Base-by-base conservation (phyloP, 1,284 basidiomycete species). In the Wolfiporia cocos region DNA sequence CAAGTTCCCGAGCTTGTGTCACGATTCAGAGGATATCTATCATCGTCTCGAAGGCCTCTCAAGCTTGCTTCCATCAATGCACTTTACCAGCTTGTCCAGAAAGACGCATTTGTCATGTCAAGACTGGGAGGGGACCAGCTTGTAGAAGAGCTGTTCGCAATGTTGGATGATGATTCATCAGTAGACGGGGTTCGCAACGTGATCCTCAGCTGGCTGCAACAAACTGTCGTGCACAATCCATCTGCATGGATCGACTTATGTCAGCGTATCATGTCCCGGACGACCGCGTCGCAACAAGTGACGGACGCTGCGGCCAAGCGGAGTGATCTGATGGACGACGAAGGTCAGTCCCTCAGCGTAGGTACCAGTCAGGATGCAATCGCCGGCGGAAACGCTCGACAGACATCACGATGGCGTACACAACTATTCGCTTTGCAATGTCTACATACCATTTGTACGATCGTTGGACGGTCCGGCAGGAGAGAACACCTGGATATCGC, bases 241-340 rank as follows among this genome's bases (percentile, higher is more conserved):
- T 92, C 86, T 0, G 94, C 93, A 1, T 99, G 96, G 96, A 96
- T 99, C 48, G 93, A 96, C 57, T 71, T 99, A 1, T 99, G 95
- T 58, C 93, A 98, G 62, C 74, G 92, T 24, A 98, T 99, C 63
- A 96, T 98, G 90, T 83, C 87, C 4, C 73, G 85, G 7, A 89
- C 87, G 14, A 91, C 86, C 12, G 86, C 85, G 2, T 81, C 85
- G 4, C 87, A 91, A 52, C 85, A 81, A 49, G 78, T 79, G 9
- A 73, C 73, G 0, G 76, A 86, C 46, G 76, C 78, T 7, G 72
- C 76, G 0, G 65, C 66, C 2, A 71, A 74, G 28, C 51, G 55
- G 7, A 61, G 60, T n/a, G 73, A 73, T 34, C 66, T 81, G n/a
- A 74, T 81, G 30, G 93, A 97, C 50, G 95, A 97, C 49, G 94